Conservation (phyloP, 2,329 filamentous ascomycete genomes). For the Fusarium chaquense region DNA sequence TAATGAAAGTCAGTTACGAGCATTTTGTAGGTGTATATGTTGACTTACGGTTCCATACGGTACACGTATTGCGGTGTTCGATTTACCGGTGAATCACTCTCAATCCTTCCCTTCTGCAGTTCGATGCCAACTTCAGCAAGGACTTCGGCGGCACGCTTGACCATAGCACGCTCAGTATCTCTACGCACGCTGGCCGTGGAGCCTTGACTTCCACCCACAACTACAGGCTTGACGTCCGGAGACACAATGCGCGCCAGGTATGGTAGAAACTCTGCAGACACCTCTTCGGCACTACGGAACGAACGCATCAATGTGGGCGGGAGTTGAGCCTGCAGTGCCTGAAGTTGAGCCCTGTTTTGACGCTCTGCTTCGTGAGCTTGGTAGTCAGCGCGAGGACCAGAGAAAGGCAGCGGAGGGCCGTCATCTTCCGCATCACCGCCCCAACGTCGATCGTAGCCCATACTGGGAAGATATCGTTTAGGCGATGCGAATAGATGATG, state of each 20-base stretch:
- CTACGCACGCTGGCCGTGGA: constrained; percentile 87
- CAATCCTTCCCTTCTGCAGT: constrained; percentile 84
- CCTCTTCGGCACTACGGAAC: constrained; percentile 82
- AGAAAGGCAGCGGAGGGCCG: constrained; percentile 76
- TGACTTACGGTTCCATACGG: constrained; percentile 89
- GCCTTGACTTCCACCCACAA: constrained; percentile 76
- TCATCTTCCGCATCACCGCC: constrained; percentile 60
- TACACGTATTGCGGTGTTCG: constrained; percentile 83
- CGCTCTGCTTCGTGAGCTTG: constrained; percentile 84
- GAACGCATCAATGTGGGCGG: constrained; percentile 77
- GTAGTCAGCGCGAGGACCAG: constrained; percentile 84
- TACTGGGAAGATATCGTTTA: constrained; percentile 59
- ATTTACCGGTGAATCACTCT: constrained; percentile 70
- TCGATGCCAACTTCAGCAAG: constrained; percentile 85
- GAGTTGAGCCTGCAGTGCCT: constrained; percentile 78
- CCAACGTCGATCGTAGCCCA: constrained; percentile 59
- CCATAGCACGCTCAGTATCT: constrained; percentile 84
- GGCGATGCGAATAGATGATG: constrained; percentile 90
- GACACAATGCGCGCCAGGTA: constrained; percentile 86
- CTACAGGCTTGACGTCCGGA: constrained; percentile 90
- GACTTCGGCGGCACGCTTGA: constrained; percentile 81
- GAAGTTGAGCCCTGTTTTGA: constrained; percentile 79
- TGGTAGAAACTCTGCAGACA: constrained; percentile 86
- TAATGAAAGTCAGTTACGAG: constrained; percentile 20
- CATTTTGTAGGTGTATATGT: not conserved